Conservation (phyloP, 164 flowering plant genomes). For the Kalanchoe fedtschenkoi region DNA sequence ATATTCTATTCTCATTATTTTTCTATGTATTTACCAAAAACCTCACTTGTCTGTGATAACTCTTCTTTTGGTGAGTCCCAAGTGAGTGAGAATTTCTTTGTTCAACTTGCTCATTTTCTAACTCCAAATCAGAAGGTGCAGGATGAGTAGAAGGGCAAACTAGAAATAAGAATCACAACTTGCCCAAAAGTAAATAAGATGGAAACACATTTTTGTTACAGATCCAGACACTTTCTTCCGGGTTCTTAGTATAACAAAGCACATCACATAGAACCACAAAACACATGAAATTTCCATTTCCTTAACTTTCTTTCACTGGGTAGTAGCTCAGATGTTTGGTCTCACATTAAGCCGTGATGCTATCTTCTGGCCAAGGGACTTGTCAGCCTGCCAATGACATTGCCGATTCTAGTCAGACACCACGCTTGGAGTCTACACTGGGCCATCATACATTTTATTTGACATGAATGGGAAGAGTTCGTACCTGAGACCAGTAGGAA, state of each 20-base stretch:
- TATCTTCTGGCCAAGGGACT: conserved; percentile 75
- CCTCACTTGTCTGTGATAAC: neutral
- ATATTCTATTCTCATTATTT: too few relatives aligned
- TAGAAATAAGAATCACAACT: too few relatives aligned
- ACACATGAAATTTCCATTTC: conserved; percentile 4
- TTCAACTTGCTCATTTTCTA: neutral
- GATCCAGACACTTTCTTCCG: neutral
- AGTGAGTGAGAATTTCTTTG: neutral
- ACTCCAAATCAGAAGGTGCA: neutral
- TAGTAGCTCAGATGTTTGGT: conserved; percentile 40
- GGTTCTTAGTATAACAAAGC: neutral
- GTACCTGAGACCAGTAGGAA: conserved; percentile 80
- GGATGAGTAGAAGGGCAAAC: neutral
- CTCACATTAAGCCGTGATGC: conserved; percentile 71
- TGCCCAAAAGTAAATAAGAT: conserved; percentile 1
- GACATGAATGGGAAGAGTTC: neutral
- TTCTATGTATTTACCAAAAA: neutral
- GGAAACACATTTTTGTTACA: neutral
- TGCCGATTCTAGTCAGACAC: neutral
- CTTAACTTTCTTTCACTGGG: conserved; percentile 5
- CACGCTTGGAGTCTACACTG: neutral
- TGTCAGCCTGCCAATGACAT: conserved; percentile 49
- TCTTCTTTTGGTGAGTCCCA: neutral
- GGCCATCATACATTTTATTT: neutral
- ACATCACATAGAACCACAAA: neutral